phyloP scores from a whole-genome alignment of 768 basidiomycete genomes.

The Boletus rubescentipes region DNA sequence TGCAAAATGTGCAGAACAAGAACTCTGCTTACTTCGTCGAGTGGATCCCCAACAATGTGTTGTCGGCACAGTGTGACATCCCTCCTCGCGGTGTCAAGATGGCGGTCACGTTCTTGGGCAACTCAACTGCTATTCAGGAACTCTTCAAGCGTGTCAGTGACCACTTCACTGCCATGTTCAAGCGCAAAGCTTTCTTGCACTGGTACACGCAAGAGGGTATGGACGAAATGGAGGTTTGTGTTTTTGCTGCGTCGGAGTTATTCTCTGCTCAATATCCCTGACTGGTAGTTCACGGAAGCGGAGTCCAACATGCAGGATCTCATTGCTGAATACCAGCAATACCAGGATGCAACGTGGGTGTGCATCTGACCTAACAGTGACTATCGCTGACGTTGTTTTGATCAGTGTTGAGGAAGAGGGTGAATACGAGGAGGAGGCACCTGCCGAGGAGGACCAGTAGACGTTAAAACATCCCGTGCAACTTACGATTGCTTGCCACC shows the following conservation, averaged over 20 bases:
- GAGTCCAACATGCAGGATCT: conserved; percentile 99
- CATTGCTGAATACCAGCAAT: conserved; percentile 96
- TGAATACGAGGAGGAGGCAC: conserved; percentile 83
- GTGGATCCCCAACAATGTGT: conserved; percentile 99
- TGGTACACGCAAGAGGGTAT: conserved; percentile 99
- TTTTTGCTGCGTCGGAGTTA: background rate
- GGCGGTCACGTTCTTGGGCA: conserved; percentile 97
- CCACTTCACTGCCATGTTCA: conserved; percentile 99
- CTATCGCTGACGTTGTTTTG: conserved; percentile 16
- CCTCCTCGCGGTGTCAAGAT: conserved; percentile 94
- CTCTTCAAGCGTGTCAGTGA: conserved; percentile 98
- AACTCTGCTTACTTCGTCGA: conserved; percentile 98
- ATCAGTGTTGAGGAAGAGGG: conserved; percentile 80
- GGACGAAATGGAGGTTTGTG: conserved; percentile 89
- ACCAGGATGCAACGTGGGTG: conserved; percentile 90
- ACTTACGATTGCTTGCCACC: conserved; percentile 16
- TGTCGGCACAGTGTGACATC: conserved; percentile 98
- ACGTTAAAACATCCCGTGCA: conserved; percentile 23
- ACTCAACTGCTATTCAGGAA: conserved; percentile 96
- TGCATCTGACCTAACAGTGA: background rate
- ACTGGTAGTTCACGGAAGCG: conserved; percentile 84
- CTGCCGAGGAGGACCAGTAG: conserved; percentile 58
- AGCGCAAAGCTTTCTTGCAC: conserved; percentile 97
- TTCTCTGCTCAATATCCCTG: background rate
- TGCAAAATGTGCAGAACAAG: conserved; percentile 97